Conservation (phyloP, 495 filamentous ascomycete species). For the Parmelia sp. region DNA sequence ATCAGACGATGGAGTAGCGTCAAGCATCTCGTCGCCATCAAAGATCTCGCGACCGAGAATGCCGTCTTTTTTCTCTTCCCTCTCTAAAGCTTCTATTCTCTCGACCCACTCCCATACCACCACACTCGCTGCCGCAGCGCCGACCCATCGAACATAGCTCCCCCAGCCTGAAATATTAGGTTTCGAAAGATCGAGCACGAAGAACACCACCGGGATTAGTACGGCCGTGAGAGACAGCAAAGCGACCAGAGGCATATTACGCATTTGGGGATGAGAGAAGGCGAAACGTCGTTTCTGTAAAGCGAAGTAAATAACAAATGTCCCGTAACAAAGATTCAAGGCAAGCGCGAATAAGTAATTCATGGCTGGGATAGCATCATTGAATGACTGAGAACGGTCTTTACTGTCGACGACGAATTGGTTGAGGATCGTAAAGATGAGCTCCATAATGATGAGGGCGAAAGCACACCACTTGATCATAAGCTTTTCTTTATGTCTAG, state of each 20-base stretch:
- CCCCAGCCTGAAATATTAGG: conserved; percentile 89
- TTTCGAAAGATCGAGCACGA: conserved; percentile 86
- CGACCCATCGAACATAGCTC: conserved; percentile 96
- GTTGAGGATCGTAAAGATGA: conserved; percentile 81
- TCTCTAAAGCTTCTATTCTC: conserved; percentile 91
- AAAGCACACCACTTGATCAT: conserved; percentile 99
- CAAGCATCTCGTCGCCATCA: conserved; percentile 94
- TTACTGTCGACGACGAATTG: conserved; percentile 64
- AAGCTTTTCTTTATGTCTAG: conserved; percentile 92
- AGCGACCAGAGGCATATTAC: conserved; percentile 82
- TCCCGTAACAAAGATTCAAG: conserved; percentile 82
- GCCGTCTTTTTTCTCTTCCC: conserved; percentile 93
- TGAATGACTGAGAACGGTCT: conserved; percentile 62
- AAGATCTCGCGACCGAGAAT: conserved; percentile 92
- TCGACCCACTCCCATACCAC: conserved; percentile 99
- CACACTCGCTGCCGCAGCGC: conserved; percentile 89
- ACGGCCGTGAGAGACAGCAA: conserved; percentile 71
- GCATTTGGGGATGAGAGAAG: conserved; percentile 89
- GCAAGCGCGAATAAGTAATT: conserved; percentile 91
- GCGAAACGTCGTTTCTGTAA: conserved; percentile 88
- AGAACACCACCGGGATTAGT: conserved; percentile 89
- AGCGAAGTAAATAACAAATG: conserved; percentile 94
- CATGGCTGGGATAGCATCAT: conserved; percentile 84
- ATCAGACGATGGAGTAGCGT: conserved; percentile 59
- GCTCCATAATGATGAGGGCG: conserved; percentile 82